Conservation (phyloP, 345 rosid genomes). For the Arabidopsis thaliana region TAIR10.1 NC_003070.9:2547501-2548000, state of each 20-base stretch:
- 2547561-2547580: conserved; percentile 61
- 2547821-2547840: conserved; percentile 30
- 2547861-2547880: not conserved
- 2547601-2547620: conserved; percentile 56
- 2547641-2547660: conserved; percentile 83
- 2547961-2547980: not conserved
- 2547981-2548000: not conserved
- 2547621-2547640: conserved; percentile 84
- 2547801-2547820: conserved; percentile 45
- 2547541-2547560: conserved; percentile 37
- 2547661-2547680: conserved; percentile 53
- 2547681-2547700: not conserved
- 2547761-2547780: conserved; percentile 31
- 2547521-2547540: conserved; percentile 21
- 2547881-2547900: conserved; percentile 29
- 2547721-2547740: conserved; percentile 24
- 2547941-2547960: not conserved
- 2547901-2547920: conserved; percentile 8
- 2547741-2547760: not conserved
- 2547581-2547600: conserved; percentile 40
- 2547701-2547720: conserved; percentile 16
- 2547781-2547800: conserved; percentile 42
- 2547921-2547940: not conserved
- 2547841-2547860: not conserved
- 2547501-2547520: conserved; percentile 15